These are phyloP conservation scores for Phytopythium montanum DNA, from an alignment of 352 stramenopile genomes.

Conservation along the genomic window DNA sequence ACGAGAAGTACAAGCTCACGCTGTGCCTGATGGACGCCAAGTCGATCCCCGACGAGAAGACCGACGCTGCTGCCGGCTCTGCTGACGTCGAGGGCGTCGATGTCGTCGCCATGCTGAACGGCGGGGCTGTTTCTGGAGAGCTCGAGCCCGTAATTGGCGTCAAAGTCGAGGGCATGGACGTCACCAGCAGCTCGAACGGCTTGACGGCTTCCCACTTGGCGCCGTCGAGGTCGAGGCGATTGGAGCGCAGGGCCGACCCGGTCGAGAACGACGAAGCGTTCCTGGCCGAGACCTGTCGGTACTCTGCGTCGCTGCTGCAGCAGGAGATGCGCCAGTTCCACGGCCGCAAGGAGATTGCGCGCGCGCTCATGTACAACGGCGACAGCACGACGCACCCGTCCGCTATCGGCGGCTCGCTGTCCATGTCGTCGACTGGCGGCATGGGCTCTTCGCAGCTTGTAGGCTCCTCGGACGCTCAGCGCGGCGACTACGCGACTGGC, in stretches of 20 bases:
- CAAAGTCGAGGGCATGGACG: conserved; percentile 9
- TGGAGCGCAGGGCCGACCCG: conserved; percentile 1
- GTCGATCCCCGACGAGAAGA: conserved; percentile 19
- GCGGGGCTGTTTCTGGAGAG: not conserved
- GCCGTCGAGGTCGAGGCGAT: not conserved
- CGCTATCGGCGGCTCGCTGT: conserved; percentile 11
- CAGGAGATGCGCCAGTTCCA: conserved; percentile 81
- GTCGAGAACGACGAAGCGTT: conserved; percentile 43
- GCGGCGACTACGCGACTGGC: not conserved
- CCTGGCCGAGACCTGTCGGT: conserved; percentile 62
- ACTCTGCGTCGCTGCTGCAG: conserved; percentile 65
- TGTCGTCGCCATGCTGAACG: not conserved
- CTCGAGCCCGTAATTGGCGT: conserved; percentile 6
- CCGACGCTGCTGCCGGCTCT: conserved; percentile 8
- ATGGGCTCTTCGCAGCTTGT: conserved; percentile 2
- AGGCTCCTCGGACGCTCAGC: not conserved
- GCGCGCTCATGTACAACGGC: conserved; percentile 44
- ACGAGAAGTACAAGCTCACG: conserved; percentile 66
- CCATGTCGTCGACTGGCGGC: conserved; percentile 15
- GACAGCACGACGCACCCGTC: conserved; percentile 4
- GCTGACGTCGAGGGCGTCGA: not conserved
- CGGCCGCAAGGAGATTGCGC: conserved; percentile 64
- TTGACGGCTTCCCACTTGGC: conserved; percentile 10
- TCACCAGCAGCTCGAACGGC: conserved; percentile 22
- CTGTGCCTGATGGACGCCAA: conserved; percentile 71